phyloP scores from a whole-genome alignment of 2,329 filamentous ascomycete species.

The Colletotrichum chlorophyti region DNA sequence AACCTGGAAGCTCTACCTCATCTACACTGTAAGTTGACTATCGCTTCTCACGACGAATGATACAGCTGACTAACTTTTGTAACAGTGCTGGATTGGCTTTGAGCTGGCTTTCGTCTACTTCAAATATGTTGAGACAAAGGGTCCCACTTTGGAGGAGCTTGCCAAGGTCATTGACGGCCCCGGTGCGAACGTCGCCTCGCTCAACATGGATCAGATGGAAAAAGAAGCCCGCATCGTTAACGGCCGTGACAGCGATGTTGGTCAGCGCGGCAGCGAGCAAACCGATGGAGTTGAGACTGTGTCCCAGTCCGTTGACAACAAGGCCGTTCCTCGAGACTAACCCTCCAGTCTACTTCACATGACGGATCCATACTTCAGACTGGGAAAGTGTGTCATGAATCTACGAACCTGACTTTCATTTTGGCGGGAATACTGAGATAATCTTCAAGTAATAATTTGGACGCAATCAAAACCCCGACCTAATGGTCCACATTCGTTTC shows the following conservation, averaged over 20 bases:
- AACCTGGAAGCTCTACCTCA: slow-evolving; percentile 24
- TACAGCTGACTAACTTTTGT: not conserved
- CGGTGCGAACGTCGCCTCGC: slow-evolving; percentile 53
- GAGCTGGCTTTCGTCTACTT: slow-evolving; percentile 50
- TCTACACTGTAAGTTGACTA: slow-evolving; percentile 2
- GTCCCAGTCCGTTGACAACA: not conserved
- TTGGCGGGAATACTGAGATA: no score
- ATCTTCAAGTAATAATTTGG: no score
- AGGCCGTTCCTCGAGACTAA: not conserved
- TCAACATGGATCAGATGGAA: slow-evolving; percentile 52
- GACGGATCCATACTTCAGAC: no score
- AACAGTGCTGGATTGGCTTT: slow-evolving; percentile 20
- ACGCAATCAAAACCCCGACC: no score
- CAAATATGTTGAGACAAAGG: slow-evolving; percentile 66
- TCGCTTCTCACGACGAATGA: not conserved
- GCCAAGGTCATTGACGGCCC: slow-evolving; percentile 71
- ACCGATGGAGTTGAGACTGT: not conserved
- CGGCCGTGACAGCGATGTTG: slow-evolving; percentile 1
- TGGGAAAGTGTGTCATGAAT: no score
- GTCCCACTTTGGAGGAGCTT: slow-evolving; percentile 70
- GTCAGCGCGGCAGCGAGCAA: no score
- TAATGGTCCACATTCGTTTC: no score
- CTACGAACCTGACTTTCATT: no score
- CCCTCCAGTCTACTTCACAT: no score
- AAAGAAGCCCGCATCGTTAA: slow-evolving; percentile 41